phyloP scores from a whole-genome alignment of 345 rosid genomes.

The Anastatica hierochuntica region DNA sequence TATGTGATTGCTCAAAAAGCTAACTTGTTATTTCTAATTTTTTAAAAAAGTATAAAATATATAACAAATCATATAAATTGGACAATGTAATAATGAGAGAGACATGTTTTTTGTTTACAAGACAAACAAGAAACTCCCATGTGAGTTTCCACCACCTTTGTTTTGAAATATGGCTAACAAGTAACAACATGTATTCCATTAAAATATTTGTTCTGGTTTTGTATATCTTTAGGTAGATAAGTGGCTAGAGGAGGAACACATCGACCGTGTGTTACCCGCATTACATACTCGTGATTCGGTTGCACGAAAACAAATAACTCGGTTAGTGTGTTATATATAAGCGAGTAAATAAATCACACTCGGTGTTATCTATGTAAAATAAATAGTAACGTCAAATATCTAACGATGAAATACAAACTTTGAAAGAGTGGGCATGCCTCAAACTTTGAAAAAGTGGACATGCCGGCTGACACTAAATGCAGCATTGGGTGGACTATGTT shows the following conservation, averaged over 20 bases:
- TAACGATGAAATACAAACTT: no score
- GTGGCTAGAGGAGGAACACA: background rate
- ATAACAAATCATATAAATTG: background rate
- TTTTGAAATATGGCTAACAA: background rate
- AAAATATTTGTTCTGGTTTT: background rate
- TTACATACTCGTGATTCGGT: constrained; percentile 12
- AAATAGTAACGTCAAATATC: no score
- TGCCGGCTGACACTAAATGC: no score
- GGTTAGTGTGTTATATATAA: no score
- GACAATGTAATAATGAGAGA: constrained; percentile 13
- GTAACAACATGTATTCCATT: no score
- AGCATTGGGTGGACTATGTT: no score
- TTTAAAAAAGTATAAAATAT: background rate
- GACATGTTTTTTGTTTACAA: constrained; percentile 10
- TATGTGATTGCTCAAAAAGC: constrained; percentile 2
- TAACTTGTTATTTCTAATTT: background rate
- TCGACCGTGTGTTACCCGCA: constrained; percentile 19
- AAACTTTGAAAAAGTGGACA: no score
- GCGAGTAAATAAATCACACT: background rate
- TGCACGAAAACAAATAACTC: no score
- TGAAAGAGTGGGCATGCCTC: no score
- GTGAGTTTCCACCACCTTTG: constrained; percentile 20
- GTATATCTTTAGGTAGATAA: background rate
- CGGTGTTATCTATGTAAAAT: background rate
- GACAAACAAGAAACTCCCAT: constrained; percentile 15